Evolutionary conservation across 148 eudicot genomes (phyloP).

Genomic region (Nyssa sinensis): DNA sequence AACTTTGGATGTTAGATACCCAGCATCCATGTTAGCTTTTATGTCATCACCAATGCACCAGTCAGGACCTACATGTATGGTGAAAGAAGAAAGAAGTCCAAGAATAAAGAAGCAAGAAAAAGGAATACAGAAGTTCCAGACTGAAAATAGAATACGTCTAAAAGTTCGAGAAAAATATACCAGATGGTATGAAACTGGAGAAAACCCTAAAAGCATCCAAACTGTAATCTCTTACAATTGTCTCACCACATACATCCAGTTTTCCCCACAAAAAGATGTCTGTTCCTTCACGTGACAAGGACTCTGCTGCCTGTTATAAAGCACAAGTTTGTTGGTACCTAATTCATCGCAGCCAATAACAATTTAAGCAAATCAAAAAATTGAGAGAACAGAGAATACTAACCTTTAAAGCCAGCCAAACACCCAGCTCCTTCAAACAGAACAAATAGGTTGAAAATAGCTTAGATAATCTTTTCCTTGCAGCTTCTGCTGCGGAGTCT

Average conservation of each 20-base stretch:
- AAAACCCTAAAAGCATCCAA: slow-evolving; percentile 47
- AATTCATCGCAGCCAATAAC: neutral
- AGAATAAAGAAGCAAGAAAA: slow-evolving; percentile 1
- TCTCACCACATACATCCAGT: slow-evolving; percentile 40
- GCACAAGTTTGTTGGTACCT: neutral
- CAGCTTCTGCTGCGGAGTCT: slow-evolving; percentile 30
- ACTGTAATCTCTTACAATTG: slow-evolving; percentile 44
- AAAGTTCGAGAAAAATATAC: slow-evolving; percentile 29
- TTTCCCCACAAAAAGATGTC: slow-evolving; percentile 55
- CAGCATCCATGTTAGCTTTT: slow-evolving; percentile 33
- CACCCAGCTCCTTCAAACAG: slow-evolving; percentile 75
- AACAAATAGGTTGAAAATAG: slow-evolving; percentile 39
- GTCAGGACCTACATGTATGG: slow-evolving; percentile 26
- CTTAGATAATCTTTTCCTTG: slow-evolving; percentile 38
- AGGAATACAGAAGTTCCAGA: neutral
- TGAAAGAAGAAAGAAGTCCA: slow-evolving; percentile 4
- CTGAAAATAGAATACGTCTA: neutral
- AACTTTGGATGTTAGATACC: slow-evolving; percentile 58
- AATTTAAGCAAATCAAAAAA: slow-evolving; percentile 4
- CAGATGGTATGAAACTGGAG: slow-evolving; percentile 45
- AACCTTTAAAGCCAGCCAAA: slow-evolving; percentile 82
- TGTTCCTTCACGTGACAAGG: slow-evolving; percentile 36
- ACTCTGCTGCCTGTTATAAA: slow-evolving; percentile 60
- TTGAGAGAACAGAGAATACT: neutral
- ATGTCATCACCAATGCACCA: slow-evolving; percentile 40